Conservation (phyloP, 2,329 filamentous ascomycete species). For the Gaeumannomyces sp. region DNA sequence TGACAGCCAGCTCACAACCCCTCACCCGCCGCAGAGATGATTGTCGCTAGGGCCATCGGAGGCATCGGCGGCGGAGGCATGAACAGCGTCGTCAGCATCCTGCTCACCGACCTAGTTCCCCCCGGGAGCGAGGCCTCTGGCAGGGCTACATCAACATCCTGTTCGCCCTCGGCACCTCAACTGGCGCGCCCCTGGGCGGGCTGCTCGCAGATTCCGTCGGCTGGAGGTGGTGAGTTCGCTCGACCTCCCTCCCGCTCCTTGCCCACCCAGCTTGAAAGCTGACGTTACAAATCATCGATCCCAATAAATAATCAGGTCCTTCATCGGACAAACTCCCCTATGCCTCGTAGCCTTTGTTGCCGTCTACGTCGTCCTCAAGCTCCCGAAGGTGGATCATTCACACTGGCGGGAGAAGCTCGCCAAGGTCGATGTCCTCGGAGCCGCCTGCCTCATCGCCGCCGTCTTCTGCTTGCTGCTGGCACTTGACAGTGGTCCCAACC, state of each 20-base stretch:
- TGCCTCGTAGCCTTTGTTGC: slow-evolving; percentile 59
- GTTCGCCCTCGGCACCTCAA: slow-evolving; percentile 60
- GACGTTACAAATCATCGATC: neutral
- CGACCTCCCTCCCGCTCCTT: slow-evolving; percentile 11
- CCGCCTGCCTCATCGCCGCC: slow-evolving; percentile 57
- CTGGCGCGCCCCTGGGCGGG: slow-evolving; percentile 60
- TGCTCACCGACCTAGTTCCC: slow-evolving; percentile 65
- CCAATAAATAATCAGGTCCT: slow-evolving; percentile 44
- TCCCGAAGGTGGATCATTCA: slow-evolving; percentile 50
- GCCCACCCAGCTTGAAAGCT: slow-evolving; percentile 9
- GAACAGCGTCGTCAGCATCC: slow-evolving; percentile 61
- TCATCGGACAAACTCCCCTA: slow-evolving; percentile 63
- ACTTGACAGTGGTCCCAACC: slow-evolving; percentile 67
- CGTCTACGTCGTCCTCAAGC: slow-evolving; percentile 55
- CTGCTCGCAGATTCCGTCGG: slow-evolving; percentile 66
- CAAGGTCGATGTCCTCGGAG: slow-evolving; percentile 69
- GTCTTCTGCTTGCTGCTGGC: slow-evolving; percentile 55
- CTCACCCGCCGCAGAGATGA: slow-evolving; percentile 17
- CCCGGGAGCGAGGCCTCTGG: slow-evolving; percentile 63
- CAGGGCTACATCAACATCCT: slow-evolving; percentile 69
- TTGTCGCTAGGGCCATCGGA: slow-evolving; percentile 36
- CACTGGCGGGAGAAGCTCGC: slow-evolving; percentile 61
- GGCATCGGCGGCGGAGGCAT: slow-evolving; percentile 65
- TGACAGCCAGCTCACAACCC: neutral
- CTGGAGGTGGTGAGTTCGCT: slow-evolving; percentile 59